Percentiles rank a stretch among this genome's conserved stretches.
These are phyloP conservation scores for Pythium scleroteichum DNA, from an alignment of 352 stramenopile species.

Conservation along the genomic window DNA sequence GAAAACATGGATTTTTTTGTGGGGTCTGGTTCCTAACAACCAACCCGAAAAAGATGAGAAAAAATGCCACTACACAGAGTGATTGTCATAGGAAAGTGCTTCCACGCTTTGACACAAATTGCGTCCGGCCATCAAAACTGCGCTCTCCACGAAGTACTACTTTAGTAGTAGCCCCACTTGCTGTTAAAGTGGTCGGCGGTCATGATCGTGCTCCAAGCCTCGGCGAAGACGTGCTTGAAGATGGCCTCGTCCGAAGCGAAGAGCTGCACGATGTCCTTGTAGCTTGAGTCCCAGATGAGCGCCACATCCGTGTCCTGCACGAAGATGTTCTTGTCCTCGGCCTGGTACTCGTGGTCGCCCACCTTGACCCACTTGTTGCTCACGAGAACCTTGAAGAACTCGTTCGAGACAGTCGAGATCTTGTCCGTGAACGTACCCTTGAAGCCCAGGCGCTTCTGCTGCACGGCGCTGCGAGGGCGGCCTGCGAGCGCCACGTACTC, in stretches of 20 bases:
- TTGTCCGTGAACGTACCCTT: constrained; percentile 81
- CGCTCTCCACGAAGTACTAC: neutral
- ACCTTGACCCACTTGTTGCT: constrained; percentile 88
- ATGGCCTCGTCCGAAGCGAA: constrained; percentile 92
- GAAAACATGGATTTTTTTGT: too few species aligned
- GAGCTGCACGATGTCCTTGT: constrained; percentile 85
- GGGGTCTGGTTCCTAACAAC: too few species aligned
- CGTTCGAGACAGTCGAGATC: constrained; percentile 87
- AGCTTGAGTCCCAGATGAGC: constrained; percentile 85
- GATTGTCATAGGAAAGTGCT: neutral
- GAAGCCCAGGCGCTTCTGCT: constrained; percentile 84
- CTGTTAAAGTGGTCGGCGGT: constrained; percentile 37
- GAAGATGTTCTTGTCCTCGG: constrained; percentile 84
- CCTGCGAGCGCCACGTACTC: constrained; percentile 94
- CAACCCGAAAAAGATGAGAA: too few species aligned
- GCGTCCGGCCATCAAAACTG: neutral
- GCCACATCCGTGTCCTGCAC: constrained; percentile 90
- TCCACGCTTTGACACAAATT: neutral
- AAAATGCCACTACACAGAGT: too few species aligned
- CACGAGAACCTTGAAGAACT: constrained; percentile 86
- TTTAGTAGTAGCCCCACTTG: constrained; percentile 29
- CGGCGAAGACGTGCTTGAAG: constrained; percentile 57
- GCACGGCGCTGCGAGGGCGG: constrained; percentile 86
- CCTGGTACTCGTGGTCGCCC: constrained; percentile 80
- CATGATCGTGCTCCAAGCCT: constrained; percentile 40